A percentile compares a stretch with the other conserved stretches of the same genome.
These are phyloP conservation scores for Ophiocordyceps unilateralis DNA, from an alignment of 2,329 filamentous ascomycete genomes.

Conservation along the genomic window DNA sequence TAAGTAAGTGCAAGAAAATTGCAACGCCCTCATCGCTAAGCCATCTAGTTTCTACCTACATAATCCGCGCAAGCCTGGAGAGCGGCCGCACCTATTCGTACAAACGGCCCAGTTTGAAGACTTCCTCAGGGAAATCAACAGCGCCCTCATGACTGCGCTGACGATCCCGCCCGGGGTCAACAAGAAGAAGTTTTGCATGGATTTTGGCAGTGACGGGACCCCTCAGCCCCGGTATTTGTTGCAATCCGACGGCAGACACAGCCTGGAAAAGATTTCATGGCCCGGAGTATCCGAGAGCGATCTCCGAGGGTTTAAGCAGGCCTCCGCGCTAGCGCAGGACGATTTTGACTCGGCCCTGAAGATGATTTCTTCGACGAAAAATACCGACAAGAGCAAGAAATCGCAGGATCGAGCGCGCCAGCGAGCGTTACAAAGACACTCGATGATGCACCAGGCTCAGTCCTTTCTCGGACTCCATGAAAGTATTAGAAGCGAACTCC, in stretches of 20 bases:
- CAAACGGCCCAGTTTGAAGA: constrained; percentile 45
- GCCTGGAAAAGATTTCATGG: constrained; percentile 12
- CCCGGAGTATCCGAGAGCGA: constrained; percentile 20
- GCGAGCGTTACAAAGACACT: constrained; percentile 27
- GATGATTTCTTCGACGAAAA: neutral
- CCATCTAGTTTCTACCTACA: constrained; percentile 48
- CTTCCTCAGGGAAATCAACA: constrained; percentile 50
- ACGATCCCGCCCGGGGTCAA: constrained; percentile 36
- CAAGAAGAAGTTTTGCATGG: constrained; percentile 38
- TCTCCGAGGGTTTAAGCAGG: constrained; percentile 13
- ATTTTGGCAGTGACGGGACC: constrained; percentile 41
- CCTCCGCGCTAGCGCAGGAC: constrained; percentile 3
- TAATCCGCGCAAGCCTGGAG: constrained; percentile 25
- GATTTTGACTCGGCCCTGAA: neutral
- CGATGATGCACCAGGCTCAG: constrained; percentile 46
- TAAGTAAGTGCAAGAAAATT: constrained; percentile 24
- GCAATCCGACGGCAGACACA: constrained; percentile 26
- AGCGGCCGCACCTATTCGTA: constrained; percentile 47
- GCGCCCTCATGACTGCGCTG: constrained; percentile 33
- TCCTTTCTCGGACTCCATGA: constrained; percentile 47
- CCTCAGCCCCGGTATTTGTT: constrained; percentile 54
- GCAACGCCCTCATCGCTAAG: neutral
- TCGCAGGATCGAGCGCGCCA: constrained; percentile 24
- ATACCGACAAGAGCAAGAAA: constrained; percentile 1
- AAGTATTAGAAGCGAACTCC: constrained; percentile 43